Evolutionary conservation across 768 basidiomycete species (phyloP), one percentile per base, ranked within the genome.

Genomic region (Epithele typhae): DNA sequence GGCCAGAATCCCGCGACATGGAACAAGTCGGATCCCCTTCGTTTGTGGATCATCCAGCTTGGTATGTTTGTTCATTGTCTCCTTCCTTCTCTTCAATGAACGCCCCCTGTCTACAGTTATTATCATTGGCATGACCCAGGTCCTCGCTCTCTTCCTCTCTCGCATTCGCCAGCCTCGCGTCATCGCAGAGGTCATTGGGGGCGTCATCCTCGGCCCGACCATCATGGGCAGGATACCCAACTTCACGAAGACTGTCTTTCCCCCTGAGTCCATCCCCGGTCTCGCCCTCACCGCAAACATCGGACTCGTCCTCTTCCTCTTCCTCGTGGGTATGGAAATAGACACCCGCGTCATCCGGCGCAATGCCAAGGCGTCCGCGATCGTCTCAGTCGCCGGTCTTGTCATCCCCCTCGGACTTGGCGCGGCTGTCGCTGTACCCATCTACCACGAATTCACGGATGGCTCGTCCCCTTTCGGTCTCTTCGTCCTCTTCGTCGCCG

Each of bases 181-280:
- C 49, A 92, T 96, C 43, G 82, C 92, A 34, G 94, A 97, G 63
- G 86, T 96, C 49, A 79, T 97, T 45, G 91, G 84, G 0, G 95
- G 95, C 18, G 82, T 98, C 53, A 75, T 97, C 10, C 77, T 96
- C 12, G 54, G 59, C 14, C 81, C 81, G 1, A 73, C 79, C 0
- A 77, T 87, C 9, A 80, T 90, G 76, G 90, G 90, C 3, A 80
- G 79, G 22, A 90, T 92, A 48, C 90, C 87, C 0, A 61, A 71
- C 32, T 95, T 92, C 68, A 71, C 71, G 5, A 48, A 59, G 9
- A 59, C 48, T 9, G 65, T 71, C 51, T 74, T 71, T 45, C 70
- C 72, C 0, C 37, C 57, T 0, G 57, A 44, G 4, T 76, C 75
- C 9, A 68, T 81, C 55, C 67, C 80, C 5, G 61, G 82, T 54